Evolutionary conservation across 805 yeast species (phyloP).

Genomic region (Starmerella roubikii): DNA sequence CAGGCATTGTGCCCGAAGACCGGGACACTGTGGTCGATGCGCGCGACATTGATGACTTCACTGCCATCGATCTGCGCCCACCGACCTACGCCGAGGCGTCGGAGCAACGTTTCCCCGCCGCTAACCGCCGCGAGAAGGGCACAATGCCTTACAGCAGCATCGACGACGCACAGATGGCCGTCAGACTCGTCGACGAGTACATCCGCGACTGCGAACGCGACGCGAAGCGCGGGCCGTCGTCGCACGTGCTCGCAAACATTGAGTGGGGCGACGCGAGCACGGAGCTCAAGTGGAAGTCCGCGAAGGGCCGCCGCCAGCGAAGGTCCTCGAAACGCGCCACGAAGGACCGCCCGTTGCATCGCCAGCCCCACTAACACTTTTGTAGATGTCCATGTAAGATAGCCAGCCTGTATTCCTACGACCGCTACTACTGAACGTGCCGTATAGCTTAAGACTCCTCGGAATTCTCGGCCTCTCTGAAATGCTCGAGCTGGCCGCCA

Average conservation of each 20-base stretch:
- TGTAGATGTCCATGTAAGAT: too few relatives aligned
- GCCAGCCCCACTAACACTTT: too few relatives aligned
- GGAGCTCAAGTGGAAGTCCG: not conserved
- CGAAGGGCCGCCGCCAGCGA: too few relatives aligned
- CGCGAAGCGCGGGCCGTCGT: slow-evolving; percentile 1
- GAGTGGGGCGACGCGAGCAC: slow-evolving; percentile 2
- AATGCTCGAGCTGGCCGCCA: too few relatives aligned
- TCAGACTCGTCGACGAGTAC: slow-evolving; percentile 10
- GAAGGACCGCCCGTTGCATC: too few relatives aligned
- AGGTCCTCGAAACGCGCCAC: too few relatives aligned
- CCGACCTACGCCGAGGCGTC: slow-evolving; percentile 45
- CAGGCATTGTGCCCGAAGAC: slow-evolving; percentile 1
- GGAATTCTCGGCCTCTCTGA: too few relatives aligned
- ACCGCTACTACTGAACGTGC: too few relatives aligned
- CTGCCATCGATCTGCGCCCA: slow-evolving; percentile 35
- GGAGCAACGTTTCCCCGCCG: slow-evolving; percentile 4
- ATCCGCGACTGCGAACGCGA: not conserved
- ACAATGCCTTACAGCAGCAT: slow-evolving; percentile 2
- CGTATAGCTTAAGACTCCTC: too few relatives aligned
- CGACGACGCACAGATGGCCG: slow-evolving; percentile 13
- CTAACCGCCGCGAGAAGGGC: not conserved
- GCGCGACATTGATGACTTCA: slow-evolving; percentile 26
- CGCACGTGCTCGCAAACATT: slow-evolving; percentile 8
- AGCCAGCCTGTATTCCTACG: too few relatives aligned
- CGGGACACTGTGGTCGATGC: slow-evolving; percentile 16